Evolutionary conservation across 306 rosid genomes (phyloP).

Genomic region (Cucurbita moschata): DNA sequence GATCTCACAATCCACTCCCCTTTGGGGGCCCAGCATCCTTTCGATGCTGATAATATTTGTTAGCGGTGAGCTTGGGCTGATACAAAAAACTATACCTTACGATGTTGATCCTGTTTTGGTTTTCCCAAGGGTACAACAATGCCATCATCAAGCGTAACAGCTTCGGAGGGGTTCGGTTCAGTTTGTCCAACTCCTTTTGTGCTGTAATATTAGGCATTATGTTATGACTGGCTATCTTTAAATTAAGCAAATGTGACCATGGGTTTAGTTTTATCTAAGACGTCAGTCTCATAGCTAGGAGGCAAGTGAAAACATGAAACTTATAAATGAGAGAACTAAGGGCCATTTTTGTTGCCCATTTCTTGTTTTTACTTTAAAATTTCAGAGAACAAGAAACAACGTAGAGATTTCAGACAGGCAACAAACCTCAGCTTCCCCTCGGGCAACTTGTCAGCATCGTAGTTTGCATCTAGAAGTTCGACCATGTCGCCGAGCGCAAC

Average conservation of each 20-base stretch:
- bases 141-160: constrained; percentile 47
- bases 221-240: neutral
- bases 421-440: constrained; percentile 72
- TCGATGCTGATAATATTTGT: too few relatives aligned
- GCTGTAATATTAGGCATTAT: constrained; percentile 32
- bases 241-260: neutral
- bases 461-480: constrained; percentile 54
- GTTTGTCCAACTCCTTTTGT: constrained; percentile 79
- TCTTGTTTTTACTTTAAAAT: too few relatives aligned
- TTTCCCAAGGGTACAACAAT: constrained; percentile 61
- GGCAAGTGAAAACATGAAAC: too few relatives aligned
- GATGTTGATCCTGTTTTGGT: constrained; percentile 18
- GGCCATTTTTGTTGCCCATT: too few relatives aligned
- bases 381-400: neutral
- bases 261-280: neutral
- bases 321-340: too few relatives aligned
- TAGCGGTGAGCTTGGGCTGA: too few relatives aligned
- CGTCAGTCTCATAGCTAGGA: neutral
- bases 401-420: neutral
- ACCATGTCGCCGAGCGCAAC: constrained; percentile 92
- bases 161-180: constrained; percentile 59
- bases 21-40: too few relatives aligned
- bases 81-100: constrained; percentile 19
- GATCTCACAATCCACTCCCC: too few relatives aligned
- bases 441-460: constrained; percentile 70